These are phyloP conservation scores for Malassezia dermatis DNA, from an alignment of 1,284 basidiomycete genomes.

Conservation along the genomic window DNA sequence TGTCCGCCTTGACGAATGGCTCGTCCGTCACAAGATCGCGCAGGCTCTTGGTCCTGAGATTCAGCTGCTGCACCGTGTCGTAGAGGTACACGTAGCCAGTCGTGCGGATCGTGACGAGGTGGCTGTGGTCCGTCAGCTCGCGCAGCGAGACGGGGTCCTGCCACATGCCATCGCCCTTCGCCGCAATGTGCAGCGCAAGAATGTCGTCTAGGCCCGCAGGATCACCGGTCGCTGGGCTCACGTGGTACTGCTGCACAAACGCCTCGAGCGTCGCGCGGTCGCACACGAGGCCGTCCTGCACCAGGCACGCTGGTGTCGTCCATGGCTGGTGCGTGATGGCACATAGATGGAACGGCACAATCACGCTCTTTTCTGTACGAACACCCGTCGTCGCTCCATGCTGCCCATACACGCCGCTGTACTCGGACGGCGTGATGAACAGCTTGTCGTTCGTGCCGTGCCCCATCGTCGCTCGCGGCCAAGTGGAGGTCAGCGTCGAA, in stretches of 20 bases:
- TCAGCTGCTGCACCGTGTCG: slow-evolving; percentile 57
- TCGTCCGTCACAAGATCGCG: slow-evolving; percentile 72
- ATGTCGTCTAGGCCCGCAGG: slow-evolving; percentile 67
- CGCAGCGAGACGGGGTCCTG: slow-evolving; percentile 51
- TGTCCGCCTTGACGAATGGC: slow-evolving; percentile 71
- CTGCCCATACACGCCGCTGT: slow-evolving; percentile 34
- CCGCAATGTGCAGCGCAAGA: slow-evolving; percentile 74
- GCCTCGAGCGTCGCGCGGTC: slow-evolving; percentile 65
- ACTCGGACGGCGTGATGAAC: slow-evolving; percentile 35
- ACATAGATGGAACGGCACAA: slow-evolving; percentile 75
- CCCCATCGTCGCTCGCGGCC: slow-evolving; percentile 22
- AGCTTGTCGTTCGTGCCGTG: slow-evolving; percentile 40
- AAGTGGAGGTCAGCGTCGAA: background rate
- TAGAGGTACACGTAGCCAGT: slow-evolving; percentile 76
- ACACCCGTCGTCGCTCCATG: slow-evolving; percentile 29
- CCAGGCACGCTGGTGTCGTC: slow-evolving; percentile 73
- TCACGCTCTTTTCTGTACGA: slow-evolving; percentile 51
- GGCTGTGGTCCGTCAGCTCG: slow-evolving; percentile 53
- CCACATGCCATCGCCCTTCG: slow-evolving; percentile 38
- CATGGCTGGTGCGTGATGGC: slow-evolving; percentile 85
- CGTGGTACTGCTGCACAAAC: slow-evolving; percentile 60
- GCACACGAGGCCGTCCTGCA: slow-evolving; percentile 52
- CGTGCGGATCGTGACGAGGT: slow-evolving; percentile 49
- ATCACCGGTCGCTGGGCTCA: slow-evolving; percentile 83
- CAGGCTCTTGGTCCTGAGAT: slow-evolving; percentile 64